Conservation (phyloP, 805 yeast genomes). For the Ogataea nitratoaversa region DNA sequence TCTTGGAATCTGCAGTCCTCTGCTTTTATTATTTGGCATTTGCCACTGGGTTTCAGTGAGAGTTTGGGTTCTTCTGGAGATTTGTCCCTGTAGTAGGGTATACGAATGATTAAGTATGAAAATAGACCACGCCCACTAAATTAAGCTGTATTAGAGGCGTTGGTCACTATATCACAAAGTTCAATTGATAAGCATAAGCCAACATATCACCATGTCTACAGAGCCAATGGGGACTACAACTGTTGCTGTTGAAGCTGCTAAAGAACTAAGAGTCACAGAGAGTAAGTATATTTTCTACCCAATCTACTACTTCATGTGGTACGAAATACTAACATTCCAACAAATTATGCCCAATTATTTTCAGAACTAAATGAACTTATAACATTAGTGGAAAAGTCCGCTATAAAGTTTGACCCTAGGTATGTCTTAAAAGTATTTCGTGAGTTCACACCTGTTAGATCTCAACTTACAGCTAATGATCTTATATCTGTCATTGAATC, state of each 20-base stretch:
- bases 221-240: background rate
- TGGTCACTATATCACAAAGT: no score
- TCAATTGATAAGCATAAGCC: background rate
- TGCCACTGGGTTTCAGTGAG: background rate
- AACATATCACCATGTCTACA: background rate
- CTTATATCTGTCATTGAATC: slow-evolving; percentile 51
- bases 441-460: slow-evolving; percentile 73
- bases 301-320: no score
- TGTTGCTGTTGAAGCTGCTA: background rate
- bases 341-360: background rate
- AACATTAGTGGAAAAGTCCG: slow-evolving; percentile 31
- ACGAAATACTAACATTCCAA: no score
- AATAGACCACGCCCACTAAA: no score
- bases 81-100: no score
- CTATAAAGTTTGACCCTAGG: slow-evolving; percentile 70
- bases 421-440: slow-evolving; percentile 82
- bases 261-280: slow-evolving; percentile 1
- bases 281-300: slow-evolving; percentile 12
- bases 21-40: background rate
- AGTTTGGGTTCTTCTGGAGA: no score
- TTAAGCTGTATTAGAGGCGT: no score
- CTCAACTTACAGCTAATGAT: slow-evolving; percentile 50
- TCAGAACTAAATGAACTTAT: slow-evolving; percentile 17
- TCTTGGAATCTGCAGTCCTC: no score
- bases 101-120: no score